A percentile compares a stretch with the other conserved stretches of the same genome.
phyloP scores from a whole-genome alignment of 2,329 filamentous ascomycete species.

The Eutypella sp. region DNA sequence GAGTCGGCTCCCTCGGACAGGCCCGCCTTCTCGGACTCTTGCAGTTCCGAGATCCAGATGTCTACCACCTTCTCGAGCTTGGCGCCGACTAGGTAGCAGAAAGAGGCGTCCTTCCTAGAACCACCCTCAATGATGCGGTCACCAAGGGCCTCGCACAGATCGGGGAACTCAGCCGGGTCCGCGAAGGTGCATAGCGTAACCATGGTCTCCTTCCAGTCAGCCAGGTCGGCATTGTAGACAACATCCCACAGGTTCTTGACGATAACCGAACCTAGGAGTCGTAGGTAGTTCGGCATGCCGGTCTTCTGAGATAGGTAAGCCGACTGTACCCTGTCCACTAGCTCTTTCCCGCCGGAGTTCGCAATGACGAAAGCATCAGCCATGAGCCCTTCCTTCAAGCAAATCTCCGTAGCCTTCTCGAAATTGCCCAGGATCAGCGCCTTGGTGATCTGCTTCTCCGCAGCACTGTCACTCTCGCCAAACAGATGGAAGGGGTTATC shows the following conservation, averaged over 20 bases:
- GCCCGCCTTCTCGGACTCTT: slow-evolving; percentile 73
- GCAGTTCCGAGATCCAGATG: slow-evolving; percentile 88
- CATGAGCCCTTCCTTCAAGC: slow-evolving; percentile 80
- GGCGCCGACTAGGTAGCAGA: slow-evolving; percentile 93
- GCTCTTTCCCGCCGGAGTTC: slow-evolving; percentile 88
- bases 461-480: slow-evolving; percentile 73
- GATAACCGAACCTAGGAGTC: slow-evolving; percentile 85
- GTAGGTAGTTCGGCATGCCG: slow-evolving; percentile 83
- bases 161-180: slow-evolving; percentile 82
- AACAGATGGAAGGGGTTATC: slow-evolving; percentile 93
- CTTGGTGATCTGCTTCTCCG: slow-evolving; percentile 82
- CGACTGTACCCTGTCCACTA: slow-evolving; percentile 89
- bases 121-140: slow-evolving; percentile 80
- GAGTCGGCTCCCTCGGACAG: slow-evolving; percentile 69
- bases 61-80: slow-evolving; percentile 95
- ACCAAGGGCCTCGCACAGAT: slow-evolving; percentile 90
- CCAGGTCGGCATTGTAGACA: slow-evolving; percentile 89
- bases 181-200: slow-evolving; percentile 94
- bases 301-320: slow-evolving; percentile 82
- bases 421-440: slow-evolving; percentile 89
- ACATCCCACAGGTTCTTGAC: slow-evolving; percentile 98
- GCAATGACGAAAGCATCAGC: slow-evolving; percentile 98
- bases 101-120: slow-evolving; percentile 82
- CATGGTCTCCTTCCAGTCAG: slow-evolving; percentile 97
- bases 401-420: slow-evolving; percentile 81